Conservation (phyloP, 805 yeast genomes). For the Candida maris region DNA sequence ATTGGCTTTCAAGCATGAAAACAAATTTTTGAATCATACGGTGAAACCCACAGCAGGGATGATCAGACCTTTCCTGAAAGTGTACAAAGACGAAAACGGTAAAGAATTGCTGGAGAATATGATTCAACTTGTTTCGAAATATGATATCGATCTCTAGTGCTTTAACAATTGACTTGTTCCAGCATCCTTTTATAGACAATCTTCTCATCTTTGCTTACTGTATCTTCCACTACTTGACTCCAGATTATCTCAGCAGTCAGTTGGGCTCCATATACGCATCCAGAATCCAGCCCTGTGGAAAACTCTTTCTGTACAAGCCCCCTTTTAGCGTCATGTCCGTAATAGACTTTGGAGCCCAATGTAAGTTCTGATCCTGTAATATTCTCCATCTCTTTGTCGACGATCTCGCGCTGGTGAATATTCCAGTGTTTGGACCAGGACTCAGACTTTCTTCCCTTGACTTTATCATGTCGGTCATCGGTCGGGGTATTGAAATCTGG, state of each 20-base stretch:
- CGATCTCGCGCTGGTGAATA: conserved; percentile 16
- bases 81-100: conserved; percentile 7
- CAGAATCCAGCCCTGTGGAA: conserved; percentile 78
- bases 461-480: conserved; percentile 34
- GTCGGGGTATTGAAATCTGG: conserved; percentile 60
- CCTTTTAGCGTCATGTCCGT: conserved; percentile 85
- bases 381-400: conserved; percentile 6
- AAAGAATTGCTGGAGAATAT: conserved; percentile 10
- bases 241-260: conserved; percentile 60
- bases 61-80: conserved; percentile 13
- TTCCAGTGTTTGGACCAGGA: conserved; percentile 35
- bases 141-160: conserved; percentile 12
- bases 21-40: conserved; percentile 8
- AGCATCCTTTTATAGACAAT: conserved; percentile 26
- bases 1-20: conserved; percentile 4
- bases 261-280: conserved; percentile 73
- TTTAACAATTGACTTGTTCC: conserved; percentile 29
- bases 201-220: conserved; percentile 4
- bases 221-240: conserved; percentile 24
- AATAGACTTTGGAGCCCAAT: conserved; percentile 48
- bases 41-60: conserved; percentile 15
- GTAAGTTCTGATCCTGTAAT: conserved; percentile 12
- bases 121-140: conserved; percentile 14
- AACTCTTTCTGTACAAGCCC: conserved; percentile 65
- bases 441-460: conserved; percentile 27